Evolutionary conservation across 2,329 filamentous ascomycete genomes (phyloP), one percentile per base, ranked within the genome.

Genomic region (Penicillium brevicompactum): DNA sequence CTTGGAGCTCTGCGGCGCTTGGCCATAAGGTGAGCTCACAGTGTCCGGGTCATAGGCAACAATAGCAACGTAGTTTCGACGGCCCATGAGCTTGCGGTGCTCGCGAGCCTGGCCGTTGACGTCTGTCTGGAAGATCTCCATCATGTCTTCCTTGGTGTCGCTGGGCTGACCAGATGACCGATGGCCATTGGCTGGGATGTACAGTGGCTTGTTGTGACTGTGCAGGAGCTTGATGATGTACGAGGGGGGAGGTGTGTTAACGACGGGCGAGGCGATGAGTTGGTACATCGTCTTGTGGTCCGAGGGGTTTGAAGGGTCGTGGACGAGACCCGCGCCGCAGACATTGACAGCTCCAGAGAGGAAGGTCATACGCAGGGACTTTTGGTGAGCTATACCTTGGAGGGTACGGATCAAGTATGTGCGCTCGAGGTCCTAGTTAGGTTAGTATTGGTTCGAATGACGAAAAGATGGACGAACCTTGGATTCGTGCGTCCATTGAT

Each of bases 271-370:
- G 1, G 92, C 88, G 71, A 97, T 97, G 72, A 99, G 84, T 74
- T 99, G 94, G 78, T 97, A 99, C 93, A 99, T 99, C 27, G 94
- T 97, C 78, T 97, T 99, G 82, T 97, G 92, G 74, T 97, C 92
- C 38, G 86, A 87, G 0, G 93, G 93, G 71, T 94, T 91, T 18
- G 89, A 84, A 0, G 94, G 94, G 75, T 99, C 94, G 74, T 99
- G 94, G 1, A 99, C 87, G 10, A 99, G 84, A 55, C 94, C 94
- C 21, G 94, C 94, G 61, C 94, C 94, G 62, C 90, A 92, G 67
- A 87, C 89, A 74, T 93, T 94, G 71, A 97, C 93, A 68, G 72
- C 89, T 69, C 94, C 94, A 14, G 91, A 96, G 60, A 99, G 79
- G 79, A 99, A 97, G 1, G 92, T 97, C 90, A 99, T 97, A 45